A percentile compares a stretch with the other conserved stretches of the same genome.
phyloP scores from a whole-genome alignment of 2,329 filamentous ascomycete species.

The Zymoseptoria pseudotritici region DNA sequence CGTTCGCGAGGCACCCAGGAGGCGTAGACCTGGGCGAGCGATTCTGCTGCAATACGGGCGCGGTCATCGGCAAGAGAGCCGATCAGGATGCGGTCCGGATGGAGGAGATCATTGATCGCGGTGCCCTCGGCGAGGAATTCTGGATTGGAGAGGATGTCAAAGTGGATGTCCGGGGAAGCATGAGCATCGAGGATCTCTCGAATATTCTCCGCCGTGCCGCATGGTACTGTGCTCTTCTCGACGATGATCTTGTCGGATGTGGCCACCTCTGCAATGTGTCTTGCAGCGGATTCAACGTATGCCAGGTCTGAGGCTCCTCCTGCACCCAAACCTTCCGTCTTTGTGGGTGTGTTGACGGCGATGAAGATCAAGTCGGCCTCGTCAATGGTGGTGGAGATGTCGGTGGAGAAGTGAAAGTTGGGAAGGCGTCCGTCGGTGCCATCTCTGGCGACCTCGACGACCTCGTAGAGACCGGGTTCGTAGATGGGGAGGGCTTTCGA shows the following conservation, averaged over 20 bases:
- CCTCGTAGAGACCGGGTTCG: conserved; percentile 62
- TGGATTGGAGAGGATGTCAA: conserved; percentile 73
- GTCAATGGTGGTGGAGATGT: conserved; percentile 53
- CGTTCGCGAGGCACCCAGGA: conserved; percentile 60
- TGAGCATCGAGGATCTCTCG: conserved; percentile 52
- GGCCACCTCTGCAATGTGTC: conserved; percentile 59
- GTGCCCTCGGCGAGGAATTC: conserved; percentile 76
- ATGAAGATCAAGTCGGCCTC: conserved; percentile 69
- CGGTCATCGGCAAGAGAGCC: conserved; percentile 56
- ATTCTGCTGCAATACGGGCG: conserved; percentile 55
- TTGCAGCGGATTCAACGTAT: conserved; percentile 61
- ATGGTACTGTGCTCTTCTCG: conserved; percentile 76
- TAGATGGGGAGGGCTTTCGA: conserved; percentile 66
- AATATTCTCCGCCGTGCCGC: conserved; percentile 63
- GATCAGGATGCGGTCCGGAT: conserved; percentile 68
- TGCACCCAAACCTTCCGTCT: conserved; percentile 60
- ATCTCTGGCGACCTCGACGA: conserved; percentile 57
- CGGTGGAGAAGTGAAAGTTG: conserved; percentile 68
- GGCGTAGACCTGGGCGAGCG: conserved; percentile 59
- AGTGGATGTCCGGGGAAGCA: conserved; percentile 56
- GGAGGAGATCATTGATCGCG: conserved; percentile 62
- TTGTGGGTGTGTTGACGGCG: conserved; percentile 73
- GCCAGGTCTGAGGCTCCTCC: conserved; percentile 67
- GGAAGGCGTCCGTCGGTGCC: conserved; percentile 41
- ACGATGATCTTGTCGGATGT: conserved; percentile 65